Evolutionary conservation across 2,329 filamentous ascomycete genomes (phyloP).

Genomic region (Penicillium janthinellum): DNA sequence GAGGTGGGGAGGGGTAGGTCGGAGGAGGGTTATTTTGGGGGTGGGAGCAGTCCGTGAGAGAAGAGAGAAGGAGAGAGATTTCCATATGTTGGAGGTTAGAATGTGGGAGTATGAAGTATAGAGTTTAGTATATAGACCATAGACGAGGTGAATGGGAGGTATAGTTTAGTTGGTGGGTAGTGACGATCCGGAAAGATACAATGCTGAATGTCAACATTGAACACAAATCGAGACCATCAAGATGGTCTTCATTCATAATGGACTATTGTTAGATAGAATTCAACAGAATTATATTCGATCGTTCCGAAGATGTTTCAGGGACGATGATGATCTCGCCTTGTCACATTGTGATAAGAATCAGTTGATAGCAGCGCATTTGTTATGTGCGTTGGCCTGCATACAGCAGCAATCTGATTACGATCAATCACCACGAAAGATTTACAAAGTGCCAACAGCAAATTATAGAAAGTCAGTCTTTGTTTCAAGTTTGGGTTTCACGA

Average conservation of each 20-base stretch:
- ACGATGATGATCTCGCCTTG: not conserved
- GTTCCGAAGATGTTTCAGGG: not conserved
- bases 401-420: not conserved
- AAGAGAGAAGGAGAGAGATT: not conserved
- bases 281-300: too few relatives aligned
- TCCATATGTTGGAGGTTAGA: not conserved
- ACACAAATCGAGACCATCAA: not conserved
- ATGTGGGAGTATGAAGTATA: not conserved
- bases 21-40: slow-evolving; percentile 4
- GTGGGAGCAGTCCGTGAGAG: not conserved
- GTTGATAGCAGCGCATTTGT: not conserved
- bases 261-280: too few relatives aligned
- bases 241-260: not conserved
- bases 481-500: not conserved
- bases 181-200: too few relatives aligned
- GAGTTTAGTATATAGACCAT: too few relatives aligned
- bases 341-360: not conserved
- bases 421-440: not conserved
- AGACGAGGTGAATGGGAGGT: too few relatives aligned
- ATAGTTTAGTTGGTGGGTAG: too few relatives aligned
- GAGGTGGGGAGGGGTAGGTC: not conserved
- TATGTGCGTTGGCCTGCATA: not conserved
- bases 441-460: too few relatives aligned
- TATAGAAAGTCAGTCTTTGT: not conserved
- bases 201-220: too few relatives aligned